A percentile compares a stretch with the other conserved stretches of the same genome.
Conservation (phyloP, 2,329 filamentous ascomycete species). For the Macrophomina pseudophaseolina region DNA sequence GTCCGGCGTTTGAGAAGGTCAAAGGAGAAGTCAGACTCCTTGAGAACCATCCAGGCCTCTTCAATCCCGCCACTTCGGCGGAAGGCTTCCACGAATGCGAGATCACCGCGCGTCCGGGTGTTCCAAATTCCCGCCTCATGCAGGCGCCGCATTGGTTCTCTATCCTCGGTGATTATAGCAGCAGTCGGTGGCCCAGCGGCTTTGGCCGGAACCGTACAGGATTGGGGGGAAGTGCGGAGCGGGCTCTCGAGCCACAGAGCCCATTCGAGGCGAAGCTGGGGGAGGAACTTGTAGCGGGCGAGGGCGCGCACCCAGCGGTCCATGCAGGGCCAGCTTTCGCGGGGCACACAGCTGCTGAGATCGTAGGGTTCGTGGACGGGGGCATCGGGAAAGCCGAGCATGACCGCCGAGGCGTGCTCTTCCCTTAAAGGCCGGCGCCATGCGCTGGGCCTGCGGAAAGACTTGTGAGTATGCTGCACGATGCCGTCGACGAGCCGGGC, state of each 20-base stretch:
- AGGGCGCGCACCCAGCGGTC: neutral
- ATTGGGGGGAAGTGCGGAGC: neutral
- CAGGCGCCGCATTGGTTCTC: neutral
- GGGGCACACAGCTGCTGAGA: neutral
- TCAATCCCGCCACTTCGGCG: neutral
- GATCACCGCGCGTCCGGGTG: neutral
- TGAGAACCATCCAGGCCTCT: constrained; percentile 11
- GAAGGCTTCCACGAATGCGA: constrained; percentile 3
- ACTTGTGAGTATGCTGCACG: neutral
- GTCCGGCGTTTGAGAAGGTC: neutral
- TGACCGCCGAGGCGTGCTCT: neutral
- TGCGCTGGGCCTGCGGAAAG: neutral
- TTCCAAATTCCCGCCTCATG: neutral
- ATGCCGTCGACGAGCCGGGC: neutral
- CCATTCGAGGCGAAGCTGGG: constrained; percentile 1
- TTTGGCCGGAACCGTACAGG: neutral
- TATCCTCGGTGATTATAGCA: neutral
- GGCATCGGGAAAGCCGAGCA: constrained; percentile 2
- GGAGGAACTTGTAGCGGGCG: neutral
- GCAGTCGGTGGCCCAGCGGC: no score
- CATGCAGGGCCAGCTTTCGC: neutral
- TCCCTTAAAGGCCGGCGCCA: neutral
- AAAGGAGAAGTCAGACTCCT: neutral
- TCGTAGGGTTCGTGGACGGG: neutral
- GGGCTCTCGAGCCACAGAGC: neutral